Evolutionary conservation across 1,284 basidiomycete genomes (phyloP).

Genomic region (Leccinum fuscescens): DNA sequence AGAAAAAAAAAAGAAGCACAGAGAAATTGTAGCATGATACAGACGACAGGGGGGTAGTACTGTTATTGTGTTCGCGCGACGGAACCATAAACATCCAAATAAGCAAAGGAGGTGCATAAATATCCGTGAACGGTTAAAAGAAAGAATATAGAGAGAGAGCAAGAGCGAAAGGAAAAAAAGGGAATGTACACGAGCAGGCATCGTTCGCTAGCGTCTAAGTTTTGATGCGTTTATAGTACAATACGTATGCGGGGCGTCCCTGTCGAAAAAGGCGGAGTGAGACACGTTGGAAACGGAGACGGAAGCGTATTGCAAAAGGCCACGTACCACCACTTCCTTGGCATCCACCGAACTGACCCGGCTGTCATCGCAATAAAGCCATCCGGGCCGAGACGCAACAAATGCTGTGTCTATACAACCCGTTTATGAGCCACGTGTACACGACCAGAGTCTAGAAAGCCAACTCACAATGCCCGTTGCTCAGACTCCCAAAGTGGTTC

Average conservation of each 20-base stretch:
- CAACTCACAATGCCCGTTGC: constrained; percentile 87
- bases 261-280: constrained; percentile 31
- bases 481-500: constrained; percentile 90
- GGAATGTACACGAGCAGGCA: background rate
- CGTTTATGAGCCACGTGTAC: background rate
- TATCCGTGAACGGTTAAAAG: constrained; percentile 17
- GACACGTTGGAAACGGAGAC: constrained; percentile 8
- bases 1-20: background rate
- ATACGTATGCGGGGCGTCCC: constrained; percentile 85
- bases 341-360: constrained; percentile 67
- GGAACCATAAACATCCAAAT: constrained; percentile 29
- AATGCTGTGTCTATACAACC: constrained; percentile 74
- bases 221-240: constrained; percentile 80
- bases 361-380: constrained; percentile 89
- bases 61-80: constrained; percentile 2
- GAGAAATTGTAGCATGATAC: constrained; percentile 24
- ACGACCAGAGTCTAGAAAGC: background rate
- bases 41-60: constrained; percentile 20
- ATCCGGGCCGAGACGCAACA: constrained; percentile 74
- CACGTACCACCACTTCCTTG: constrained; percentile 82
- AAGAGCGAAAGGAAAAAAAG: background rate
- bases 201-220: constrained; percentile 36
- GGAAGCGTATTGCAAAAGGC: background rate
- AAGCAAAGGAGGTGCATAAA: constrained; percentile 29
- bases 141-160: background rate